Conservation (phyloP, 2,329 filamentous ascomycete genomes). For the Diaporthe sp. region DNA sequence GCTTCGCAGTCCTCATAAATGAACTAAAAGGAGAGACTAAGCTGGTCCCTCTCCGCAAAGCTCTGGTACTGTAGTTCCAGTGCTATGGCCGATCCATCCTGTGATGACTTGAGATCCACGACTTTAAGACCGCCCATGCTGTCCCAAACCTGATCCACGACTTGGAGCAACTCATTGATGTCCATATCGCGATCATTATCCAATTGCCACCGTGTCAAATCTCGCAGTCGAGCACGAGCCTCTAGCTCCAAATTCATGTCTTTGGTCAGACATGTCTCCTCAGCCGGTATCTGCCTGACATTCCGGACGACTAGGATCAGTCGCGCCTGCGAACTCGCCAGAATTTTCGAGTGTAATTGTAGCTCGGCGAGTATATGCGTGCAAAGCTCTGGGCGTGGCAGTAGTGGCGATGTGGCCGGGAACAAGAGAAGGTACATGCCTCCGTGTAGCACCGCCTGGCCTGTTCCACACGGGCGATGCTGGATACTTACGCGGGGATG, state of each 20-base stretch:
- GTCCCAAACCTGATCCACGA: constrained; percentile 46
- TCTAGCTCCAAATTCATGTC: constrained; percentile 5
- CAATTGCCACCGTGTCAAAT: constrained; percentile 48
- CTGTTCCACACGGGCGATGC: neutral
- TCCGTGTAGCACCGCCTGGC: neutral
- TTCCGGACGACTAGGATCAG: constrained; percentile 46
- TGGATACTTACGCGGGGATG: neutral
- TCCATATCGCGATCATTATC: constrained; percentile 46
- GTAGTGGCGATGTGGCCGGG: neutral
- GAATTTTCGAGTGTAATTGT: constrained; percentile 47
- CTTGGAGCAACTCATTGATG: constrained; percentile 45
- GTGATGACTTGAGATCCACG: constrained; percentile 43
- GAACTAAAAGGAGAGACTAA: neutral
- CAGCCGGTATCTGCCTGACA: constrained; percentile 43
- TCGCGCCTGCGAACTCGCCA: constrained; percentile 44
- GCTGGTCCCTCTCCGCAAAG: neutral
- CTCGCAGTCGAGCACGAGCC: neutral
- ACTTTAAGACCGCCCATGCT: constrained; percentile 43
- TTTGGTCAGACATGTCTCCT: constrained; percentile 41
- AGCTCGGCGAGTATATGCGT: constrained; percentile 38
- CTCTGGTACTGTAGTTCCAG: neutral
- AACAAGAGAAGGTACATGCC: neutral
- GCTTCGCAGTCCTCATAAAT: neutral
- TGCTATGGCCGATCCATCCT: neutral
- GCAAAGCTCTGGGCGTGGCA: neutral